Evolutionary conservation across 495 filamentous ascomycete species (phyloP).

Genomic region (Penicillium crystallinum): DNA sequence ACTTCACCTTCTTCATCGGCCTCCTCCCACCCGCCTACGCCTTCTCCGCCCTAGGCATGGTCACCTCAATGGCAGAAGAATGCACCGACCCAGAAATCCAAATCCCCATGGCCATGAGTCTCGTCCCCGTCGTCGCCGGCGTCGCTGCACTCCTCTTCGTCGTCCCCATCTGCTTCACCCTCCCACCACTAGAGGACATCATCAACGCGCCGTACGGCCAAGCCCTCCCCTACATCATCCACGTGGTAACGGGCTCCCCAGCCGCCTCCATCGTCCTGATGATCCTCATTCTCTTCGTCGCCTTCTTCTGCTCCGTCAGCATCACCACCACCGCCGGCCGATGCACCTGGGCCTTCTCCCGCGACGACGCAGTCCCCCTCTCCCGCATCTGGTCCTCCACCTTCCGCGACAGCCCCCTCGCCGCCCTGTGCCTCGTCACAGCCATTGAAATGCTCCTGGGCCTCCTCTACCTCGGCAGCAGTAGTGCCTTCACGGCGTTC

Average conservation of each 20-base stretch:
- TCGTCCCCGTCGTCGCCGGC: constrained; percentile 34
- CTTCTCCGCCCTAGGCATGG: constrained; percentile 46
- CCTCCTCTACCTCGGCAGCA: constrained; percentile 50
- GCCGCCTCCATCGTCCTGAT: constrained; percentile 59
- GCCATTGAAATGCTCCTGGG: constrained; percentile 48
- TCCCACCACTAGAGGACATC: constrained; percentile 49
- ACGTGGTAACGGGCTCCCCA: constrained; percentile 14
- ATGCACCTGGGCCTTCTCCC: constrained; percentile 65
- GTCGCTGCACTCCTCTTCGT: constrained; percentile 55
- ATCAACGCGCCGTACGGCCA: constrained; percentile 41
- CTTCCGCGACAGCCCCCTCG: constrained; percentile 43
- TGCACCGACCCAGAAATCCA: constrained; percentile 57
- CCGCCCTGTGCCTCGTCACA: constrained; percentile 44
- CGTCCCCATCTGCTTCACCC: constrained; percentile 54
- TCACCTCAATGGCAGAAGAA: constrained; percentile 49
- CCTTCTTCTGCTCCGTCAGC: constrained; percentile 59
- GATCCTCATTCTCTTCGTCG: constrained; percentile 59
- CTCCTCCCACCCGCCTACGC: constrained; percentile 50
- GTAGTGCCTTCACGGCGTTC: constrained; percentile 54
- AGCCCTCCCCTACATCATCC: constrained; percentile 15
- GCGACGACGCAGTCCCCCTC: constrained; percentile 51
- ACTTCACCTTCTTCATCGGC: constrained; percentile 52
- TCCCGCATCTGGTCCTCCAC: constrained; percentile 50
- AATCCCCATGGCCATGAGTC: constrained; percentile 55
- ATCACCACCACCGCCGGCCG: constrained; percentile 62